phyloP scores from a whole-genome alignment of 176 grass and related monocot species.

The Oryza glaberrima region DNA sequence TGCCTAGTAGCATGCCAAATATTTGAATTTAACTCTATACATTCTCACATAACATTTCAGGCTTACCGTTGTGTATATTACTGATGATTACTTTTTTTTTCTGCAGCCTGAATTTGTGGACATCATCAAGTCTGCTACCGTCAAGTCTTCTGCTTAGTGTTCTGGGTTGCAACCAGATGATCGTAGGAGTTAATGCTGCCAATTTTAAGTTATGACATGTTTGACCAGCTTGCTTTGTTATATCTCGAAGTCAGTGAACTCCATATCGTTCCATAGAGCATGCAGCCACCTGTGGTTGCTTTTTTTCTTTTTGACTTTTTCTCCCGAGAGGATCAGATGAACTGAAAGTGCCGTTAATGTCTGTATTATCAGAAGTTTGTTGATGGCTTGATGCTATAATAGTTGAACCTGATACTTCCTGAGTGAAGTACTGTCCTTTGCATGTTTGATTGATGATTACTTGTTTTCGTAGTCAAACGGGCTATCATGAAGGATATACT shows the following conservation, averaged over 20 bases:
- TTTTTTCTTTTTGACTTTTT: background rate
- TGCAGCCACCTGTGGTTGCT: background rate
- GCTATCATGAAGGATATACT: background rate
- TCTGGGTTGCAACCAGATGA: slow-evolving; percentile 1
- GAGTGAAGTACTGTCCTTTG: background rate
- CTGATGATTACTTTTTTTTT: slow-evolving; percentile 28
- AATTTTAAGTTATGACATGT: slow-evolving; percentile 9
- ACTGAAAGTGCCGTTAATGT: background rate
- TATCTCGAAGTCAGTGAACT: slow-evolving; percentile 2
- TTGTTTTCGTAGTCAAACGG: background rate
- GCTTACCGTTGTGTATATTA: slow-evolving; percentile 6
- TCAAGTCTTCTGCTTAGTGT: slow-evolving; percentile 61
- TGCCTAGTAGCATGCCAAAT: background rate
- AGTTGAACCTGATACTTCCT: background rate
- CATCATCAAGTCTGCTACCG: slow-evolving; percentile 72
- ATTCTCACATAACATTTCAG: background rate
- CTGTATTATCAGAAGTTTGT: background rate
- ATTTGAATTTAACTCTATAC: background rate
- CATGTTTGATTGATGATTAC: background rate
- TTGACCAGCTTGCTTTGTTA: slow-evolving; percentile 18
- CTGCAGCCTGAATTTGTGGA: slow-evolving; percentile 87
- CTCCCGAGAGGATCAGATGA: background rate
- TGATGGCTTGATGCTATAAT: background rate
- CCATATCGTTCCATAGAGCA: background rate
- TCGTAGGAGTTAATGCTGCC: background rate